A percentile compares a stretch with the other conserved stretches of the same genome.
Evolutionary conservation across 2,329 filamentous ascomycete genomes (phyloP).

Genomic region (Colletotrichum sp.): DNA sequence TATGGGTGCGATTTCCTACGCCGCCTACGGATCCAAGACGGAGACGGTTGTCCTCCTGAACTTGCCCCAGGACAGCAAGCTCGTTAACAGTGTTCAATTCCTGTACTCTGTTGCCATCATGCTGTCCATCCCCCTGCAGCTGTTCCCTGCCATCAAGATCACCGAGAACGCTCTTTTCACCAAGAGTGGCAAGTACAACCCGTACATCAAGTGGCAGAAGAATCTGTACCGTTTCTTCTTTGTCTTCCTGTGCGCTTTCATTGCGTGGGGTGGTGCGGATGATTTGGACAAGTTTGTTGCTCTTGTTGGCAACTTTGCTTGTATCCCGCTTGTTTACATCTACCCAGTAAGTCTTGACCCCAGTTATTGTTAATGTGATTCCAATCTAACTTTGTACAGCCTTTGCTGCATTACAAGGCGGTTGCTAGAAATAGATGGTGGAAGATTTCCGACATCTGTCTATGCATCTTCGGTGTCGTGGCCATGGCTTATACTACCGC

Average conservation of each 20-base stretch:
- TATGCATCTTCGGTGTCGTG: slow-evolving; percentile 82
- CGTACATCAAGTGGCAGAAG: slow-evolving; percentile 99
- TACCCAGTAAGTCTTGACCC: slow-evolving; percentile 77
- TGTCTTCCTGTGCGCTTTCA: slow-evolving; percentile 81
- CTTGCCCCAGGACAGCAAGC: slow-evolving; percentile 90
- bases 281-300: slow-evolving; percentile 86
- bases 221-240: slow-evolving; percentile 95
- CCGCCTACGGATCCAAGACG: slow-evolving; percentile 92
- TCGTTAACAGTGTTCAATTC: slow-evolving; percentile 96
- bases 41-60: slow-evolving; percentile 97
- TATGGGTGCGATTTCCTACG: slow-evolving; percentile 93
- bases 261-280: slow-evolving; percentile 91
- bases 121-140: slow-evolving; percentile 91
- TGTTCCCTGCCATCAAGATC: slow-evolving; percentile 97
- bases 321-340: slow-evolving; percentile 81
- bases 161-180: slow-evolving; percentile 94
- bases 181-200: slow-evolving; percentile 94
- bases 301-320: slow-evolving; percentile 75
- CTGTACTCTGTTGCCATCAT: slow-evolving; percentile 98
- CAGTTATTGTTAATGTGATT: not conserved
- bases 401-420: slow-evolving; percentile 85
- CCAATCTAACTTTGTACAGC: slow-evolving; percentile 59
- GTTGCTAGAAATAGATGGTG: slow-evolving; percentile 74
- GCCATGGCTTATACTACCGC: slow-evolving; percentile 93
- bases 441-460: slow-evolving; percentile 72